These are phyloP conservation scores for Zygoascus ofunaensis DNA, from an alignment of 805 yeast genomes.

Conservation along the genomic window DNA sequence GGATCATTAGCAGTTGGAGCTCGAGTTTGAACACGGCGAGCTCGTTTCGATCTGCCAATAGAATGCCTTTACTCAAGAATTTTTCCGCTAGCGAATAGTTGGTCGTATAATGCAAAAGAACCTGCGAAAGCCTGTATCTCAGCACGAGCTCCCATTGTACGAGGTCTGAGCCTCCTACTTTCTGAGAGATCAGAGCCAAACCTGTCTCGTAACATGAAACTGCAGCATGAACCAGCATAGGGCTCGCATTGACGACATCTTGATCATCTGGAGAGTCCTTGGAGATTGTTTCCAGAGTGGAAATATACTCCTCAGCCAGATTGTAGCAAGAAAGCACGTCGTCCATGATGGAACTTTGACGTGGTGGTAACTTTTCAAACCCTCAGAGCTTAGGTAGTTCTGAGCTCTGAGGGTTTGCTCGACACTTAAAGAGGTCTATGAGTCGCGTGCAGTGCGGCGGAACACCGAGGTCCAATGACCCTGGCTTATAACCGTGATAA, in stretches of 20 bases:
- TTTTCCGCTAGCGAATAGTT: constrained; percentile 4
- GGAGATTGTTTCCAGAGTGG: background rate
- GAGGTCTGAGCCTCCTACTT: background rate
- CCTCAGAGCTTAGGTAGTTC: no score
- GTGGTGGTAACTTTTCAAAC: no score
- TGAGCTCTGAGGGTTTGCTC: no score
- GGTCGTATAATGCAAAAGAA: constrained; percentile 4
- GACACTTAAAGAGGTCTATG: background rate
- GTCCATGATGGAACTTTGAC: background rate
- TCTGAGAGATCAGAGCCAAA: background rate
- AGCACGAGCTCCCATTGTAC: background rate
- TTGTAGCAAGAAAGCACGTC: background rate
- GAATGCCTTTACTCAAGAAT: constrained; percentile 8
- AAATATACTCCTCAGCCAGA: constrained; percentile 1
- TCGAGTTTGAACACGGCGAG: background rate
- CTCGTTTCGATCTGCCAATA: constrained; percentile 3
- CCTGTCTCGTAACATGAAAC: constrained; percentile 2
- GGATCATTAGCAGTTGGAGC: constrained; percentile 6
- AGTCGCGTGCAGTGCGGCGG: no score
- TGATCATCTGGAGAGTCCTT: background rate
- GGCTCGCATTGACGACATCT: background rate
- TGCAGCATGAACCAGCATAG: background rate
- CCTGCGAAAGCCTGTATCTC: constrained; percentile 5
- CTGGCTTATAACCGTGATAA: no score
- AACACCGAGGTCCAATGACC: no score